Conservation (phyloP, 2,329 filamentous ascomycete genomes). For the Cladosporium sp. region DNA sequence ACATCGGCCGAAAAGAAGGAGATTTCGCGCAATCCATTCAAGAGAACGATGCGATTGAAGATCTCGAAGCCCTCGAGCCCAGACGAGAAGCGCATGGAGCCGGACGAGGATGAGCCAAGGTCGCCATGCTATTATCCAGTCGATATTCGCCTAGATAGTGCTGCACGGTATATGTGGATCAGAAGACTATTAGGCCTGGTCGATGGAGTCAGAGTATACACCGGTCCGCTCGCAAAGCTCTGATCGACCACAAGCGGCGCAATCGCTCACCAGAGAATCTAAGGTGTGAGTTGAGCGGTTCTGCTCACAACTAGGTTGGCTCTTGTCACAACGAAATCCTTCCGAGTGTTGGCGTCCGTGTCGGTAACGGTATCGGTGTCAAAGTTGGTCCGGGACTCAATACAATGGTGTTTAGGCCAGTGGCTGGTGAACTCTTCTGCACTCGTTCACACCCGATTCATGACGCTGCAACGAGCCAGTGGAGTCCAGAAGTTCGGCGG, state of each 20-base stretch:
- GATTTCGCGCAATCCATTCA: slow-evolving; percentile 3
- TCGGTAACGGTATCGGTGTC: not conserved
- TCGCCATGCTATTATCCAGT: not conserved
- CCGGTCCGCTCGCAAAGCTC: not conserved
- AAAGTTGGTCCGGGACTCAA: not conserved
- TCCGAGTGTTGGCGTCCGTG: not conserved
- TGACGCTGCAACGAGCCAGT: not conserved
- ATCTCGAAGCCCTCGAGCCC: not conserved
- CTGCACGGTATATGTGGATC: not conserved
- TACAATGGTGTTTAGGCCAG: not conserved
- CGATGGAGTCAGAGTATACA: slow-evolving; percentile 1
- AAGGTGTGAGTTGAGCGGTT: not conserved
- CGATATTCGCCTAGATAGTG: not conserved
- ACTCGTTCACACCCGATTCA: not conserved
- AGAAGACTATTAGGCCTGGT: not conserved
- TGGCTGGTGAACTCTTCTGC: not conserved
- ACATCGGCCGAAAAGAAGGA: not conserved
- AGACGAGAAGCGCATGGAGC: not conserved
- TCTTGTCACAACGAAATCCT: not conserved
- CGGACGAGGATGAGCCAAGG: not conserved
- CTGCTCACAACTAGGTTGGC: not conserved
- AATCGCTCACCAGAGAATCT: not conserved
- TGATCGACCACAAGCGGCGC: not conserved
- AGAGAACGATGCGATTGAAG: not conserved
- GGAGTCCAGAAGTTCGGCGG: not conserved